Evolutionary conservation across 2,329 filamentous ascomycete species (phyloP).

Genomic region (Diaporthe destruens): DNA sequence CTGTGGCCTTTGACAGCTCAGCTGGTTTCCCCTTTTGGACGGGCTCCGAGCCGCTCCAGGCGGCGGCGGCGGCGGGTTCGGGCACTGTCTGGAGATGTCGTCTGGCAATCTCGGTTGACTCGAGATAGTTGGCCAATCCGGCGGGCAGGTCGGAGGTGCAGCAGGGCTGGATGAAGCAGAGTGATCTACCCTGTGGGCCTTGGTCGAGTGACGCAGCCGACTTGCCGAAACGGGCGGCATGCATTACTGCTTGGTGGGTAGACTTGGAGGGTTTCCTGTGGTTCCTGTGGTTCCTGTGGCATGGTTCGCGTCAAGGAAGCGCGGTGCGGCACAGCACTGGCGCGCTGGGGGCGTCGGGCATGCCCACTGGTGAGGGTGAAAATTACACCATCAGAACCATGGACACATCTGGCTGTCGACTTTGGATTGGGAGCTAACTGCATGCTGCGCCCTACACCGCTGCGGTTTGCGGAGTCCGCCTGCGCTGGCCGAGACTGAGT

Average conservation of each 20-base stretch:
- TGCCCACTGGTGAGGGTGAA: slow-evolving; percentile 8
- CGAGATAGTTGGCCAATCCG: slow-evolving; percentile 34
- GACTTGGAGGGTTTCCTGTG: not conserved
- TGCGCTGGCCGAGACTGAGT: slow-evolving; percentile 14
- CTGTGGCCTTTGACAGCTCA: slow-evolving; percentile 23
- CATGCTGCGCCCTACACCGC: not conserved
- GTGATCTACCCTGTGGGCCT: slow-evolving; percentile 16
- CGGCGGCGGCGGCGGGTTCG: slow-evolving; percentile 7
- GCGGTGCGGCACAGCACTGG: slow-evolving; percentile 35
- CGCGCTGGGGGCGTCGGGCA: slow-evolving; percentile 19
- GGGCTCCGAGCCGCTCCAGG: slow-evolving; percentile 40
- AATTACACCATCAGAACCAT: not conserved
- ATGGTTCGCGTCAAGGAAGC: slow-evolving; percentile 27
- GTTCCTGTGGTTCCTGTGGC: not conserved
- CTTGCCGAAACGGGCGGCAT: slow-evolving; percentile 29
- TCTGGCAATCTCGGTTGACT: slow-evolving; percentile 30
- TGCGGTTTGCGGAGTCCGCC: not conserved
- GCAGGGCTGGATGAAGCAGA: slow-evolving; percentile 25
- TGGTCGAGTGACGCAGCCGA: slow-evolving; percentile 31
- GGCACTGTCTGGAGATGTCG: slow-evolving; percentile 39
- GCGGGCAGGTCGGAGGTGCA: not conserved
- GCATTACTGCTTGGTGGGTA: slow-evolving; percentile 2
- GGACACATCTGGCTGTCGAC: slow-evolving; percentile 11
- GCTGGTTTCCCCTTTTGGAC: slow-evolving; percentile 39
- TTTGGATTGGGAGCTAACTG: not conserved